These are phyloP conservation scores for Taphrina flavorubra DNA, from an alignment of 1,139 yeast genomes.

Conservation along the genomic window DNA sequence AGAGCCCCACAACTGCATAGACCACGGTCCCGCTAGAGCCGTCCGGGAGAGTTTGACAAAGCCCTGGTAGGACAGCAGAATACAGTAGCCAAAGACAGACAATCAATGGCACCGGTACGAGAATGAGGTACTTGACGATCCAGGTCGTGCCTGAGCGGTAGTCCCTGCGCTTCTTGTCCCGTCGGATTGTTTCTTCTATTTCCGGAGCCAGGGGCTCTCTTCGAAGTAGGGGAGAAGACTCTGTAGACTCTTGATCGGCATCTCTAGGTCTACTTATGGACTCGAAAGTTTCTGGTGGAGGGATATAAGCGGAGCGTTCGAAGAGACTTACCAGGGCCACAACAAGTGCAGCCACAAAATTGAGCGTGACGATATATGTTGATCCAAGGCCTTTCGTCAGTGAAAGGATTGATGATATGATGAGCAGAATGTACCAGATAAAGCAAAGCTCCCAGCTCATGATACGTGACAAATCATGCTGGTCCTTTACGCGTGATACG, in stretches of 20 bases:
- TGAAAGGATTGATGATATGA: conserved; percentile 37
- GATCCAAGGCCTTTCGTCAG: conserved; percentile 34
- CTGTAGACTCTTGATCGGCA: conserved; percentile 34
- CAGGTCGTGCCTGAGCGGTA: conserved; percentile 40
- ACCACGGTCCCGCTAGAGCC: conserved; percentile 39
- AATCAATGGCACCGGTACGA: conserved; percentile 43
- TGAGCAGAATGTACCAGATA: conserved; percentile 39
- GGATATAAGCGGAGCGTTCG: conserved; percentile 39
- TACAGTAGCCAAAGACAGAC: conserved; percentile 44
- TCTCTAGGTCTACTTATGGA: conserved; percentile 21
- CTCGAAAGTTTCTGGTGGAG: conserved; percentile 39
- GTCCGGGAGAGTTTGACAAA: conserved; percentile 46
- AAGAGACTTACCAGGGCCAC: conserved; percentile 39
- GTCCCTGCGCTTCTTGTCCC: conserved; percentile 30
- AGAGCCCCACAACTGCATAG: conserved; percentile 12
- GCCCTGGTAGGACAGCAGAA: conserved; percentile 45
- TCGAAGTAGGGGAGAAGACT: conserved; percentile 29
- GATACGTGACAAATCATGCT: conserved; percentile 38
- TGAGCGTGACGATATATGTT: conserved; percentile 39
- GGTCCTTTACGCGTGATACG: conserved; percentile 33
- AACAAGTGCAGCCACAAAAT: conserved; percentile 35
- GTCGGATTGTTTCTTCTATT: conserved; percentile 16
- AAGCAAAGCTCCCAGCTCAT: conserved; percentile 41
- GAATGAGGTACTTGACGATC: conserved; percentile 39
- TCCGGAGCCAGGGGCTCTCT: conserved; percentile 34